A percentile compares a stretch with the other conserved stretches of the same genome.
Evolutionary conservation across 192 early-diverging fungal species (phyloP).

Genomic region (Coemansia sp.): DNA sequence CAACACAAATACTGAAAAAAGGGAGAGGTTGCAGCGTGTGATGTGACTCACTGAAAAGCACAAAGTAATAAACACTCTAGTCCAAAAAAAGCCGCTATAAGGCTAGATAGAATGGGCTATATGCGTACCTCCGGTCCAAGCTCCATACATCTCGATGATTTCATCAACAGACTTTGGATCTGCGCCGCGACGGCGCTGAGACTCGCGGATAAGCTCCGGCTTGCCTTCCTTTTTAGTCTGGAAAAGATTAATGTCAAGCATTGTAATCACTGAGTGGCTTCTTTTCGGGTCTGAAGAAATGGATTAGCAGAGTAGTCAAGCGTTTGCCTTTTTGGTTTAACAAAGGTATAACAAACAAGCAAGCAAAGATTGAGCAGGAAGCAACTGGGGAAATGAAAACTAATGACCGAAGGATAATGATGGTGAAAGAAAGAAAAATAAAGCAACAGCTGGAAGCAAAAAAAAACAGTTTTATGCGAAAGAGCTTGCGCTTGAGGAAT

Average conservation of each 20-base stretch:
- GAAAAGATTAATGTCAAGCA: slow-evolving; percentile 94
- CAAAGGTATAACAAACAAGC: neutral
- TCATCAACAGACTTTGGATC: slow-evolving; percentile 87
- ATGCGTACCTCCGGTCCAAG: slow-evolving; percentile 81
- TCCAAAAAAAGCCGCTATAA: neutral
- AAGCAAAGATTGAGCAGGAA: too few relatives aligned
- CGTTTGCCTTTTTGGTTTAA: neutral
- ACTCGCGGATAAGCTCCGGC: slow-evolving; percentile 89
- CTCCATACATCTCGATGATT: slow-evolving; percentile 84
- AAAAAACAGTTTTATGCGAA: too few relatives aligned
- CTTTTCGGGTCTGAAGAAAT: neutral
- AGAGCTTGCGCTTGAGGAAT: too few relatives aligned
- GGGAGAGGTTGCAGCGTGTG: too few relatives aligned
- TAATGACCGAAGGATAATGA: too few relatives aligned
- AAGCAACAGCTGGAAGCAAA: too few relatives aligned
- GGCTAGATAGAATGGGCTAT: neutral
- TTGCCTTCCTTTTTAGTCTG: slow-evolving; percentile 91
- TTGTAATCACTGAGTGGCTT: slow-evolving; percentile 11
- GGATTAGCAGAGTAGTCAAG: neutral
- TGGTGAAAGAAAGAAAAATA: too few relatives aligned
- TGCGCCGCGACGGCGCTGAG: slow-evolving; percentile 87
- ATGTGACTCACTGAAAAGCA: neutral
- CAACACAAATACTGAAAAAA: slow-evolving; percentile 2
- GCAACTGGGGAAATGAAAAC: too few relatives aligned
- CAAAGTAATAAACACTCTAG: neutral